A percentile compares a stretch with the other conserved stretches of the same genome.
Conservation (phyloP, 176 grass and related monocot genomes). For the Carex cristatella region DNA sequence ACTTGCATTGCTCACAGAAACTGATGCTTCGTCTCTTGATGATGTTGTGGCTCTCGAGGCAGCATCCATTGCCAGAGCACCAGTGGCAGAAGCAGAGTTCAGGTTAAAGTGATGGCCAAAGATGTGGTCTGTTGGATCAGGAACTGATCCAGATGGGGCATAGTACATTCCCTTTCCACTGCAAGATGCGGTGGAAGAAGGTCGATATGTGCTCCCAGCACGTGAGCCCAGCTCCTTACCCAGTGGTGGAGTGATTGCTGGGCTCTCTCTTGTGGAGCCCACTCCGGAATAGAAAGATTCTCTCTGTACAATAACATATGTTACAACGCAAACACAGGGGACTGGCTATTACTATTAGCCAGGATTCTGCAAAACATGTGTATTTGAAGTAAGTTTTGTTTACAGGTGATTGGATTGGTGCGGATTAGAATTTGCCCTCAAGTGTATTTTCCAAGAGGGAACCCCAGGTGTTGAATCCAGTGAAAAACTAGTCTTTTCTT, state of each 20-base stretch:
- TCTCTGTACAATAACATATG: constrained; percentile 33
- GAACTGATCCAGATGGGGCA: constrained; percentile 44
- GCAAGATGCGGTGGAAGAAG: constrained; percentile 22
- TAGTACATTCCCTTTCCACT: constrained; percentile 42
- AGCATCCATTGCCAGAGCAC: constrained; percentile 17
- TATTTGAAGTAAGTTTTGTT: background rate
- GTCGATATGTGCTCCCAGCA: constrained; percentile 27
- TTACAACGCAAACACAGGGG: background rate
- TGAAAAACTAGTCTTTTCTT: background rate
- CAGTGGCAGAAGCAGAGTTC: constrained; percentile 30
- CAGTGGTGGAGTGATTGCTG: constrained; percentile 22
- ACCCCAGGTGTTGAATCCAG: background rate
- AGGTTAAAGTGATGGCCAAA: constrained; percentile 64
- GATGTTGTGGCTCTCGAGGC: constrained; percentile 65
- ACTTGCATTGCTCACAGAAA: constrained; percentile 89
- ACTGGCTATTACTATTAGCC: background rate
- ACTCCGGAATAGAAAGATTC: constrained; percentile 65
- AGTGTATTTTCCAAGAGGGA: background rate
- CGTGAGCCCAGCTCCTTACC: constrained; percentile 41
- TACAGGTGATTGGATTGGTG: background rate
- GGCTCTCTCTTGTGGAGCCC: constrained; percentile 57
- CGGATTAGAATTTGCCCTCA: background rate
- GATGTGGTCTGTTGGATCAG: constrained; percentile 68
- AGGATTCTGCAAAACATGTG: background rate
- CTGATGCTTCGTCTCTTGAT: constrained; percentile 82